Conservation (phyloP, 164 flowering plant species). For the Liriodendron chinense region DNA sequence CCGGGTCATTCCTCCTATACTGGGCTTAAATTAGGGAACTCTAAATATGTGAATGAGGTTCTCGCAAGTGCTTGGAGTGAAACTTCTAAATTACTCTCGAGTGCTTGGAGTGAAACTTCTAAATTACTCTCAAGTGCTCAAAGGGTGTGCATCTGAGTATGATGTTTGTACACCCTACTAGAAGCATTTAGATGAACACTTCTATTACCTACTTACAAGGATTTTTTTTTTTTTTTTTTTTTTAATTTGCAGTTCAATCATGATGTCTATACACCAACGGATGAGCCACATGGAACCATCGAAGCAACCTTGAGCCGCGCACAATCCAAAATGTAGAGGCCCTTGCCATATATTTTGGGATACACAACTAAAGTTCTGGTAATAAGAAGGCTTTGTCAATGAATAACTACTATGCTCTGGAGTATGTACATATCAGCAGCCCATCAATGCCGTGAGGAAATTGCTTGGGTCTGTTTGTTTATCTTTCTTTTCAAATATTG, state of each 20-base stretch:
- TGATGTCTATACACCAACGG: conserved; percentile 89
- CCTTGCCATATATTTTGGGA: not conserved
- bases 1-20: too few species aligned
- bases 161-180: too few species aligned
- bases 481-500: not conserved
- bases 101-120: too few species aligned
- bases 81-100: too few species aligned
- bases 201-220: not conserved
- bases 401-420: not conserved
- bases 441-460: not conserved
- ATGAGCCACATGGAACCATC: conserved; percentile 96
- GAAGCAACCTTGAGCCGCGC: conserved; percentile 80
- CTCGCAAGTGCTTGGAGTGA: too few species aligned
- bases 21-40: too few species aligned
- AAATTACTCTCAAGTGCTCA: too few species aligned
- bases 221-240: not conserved
- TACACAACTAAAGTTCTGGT: not conserved
- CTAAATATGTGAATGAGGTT: too few species aligned
- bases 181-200: too few species aligned
- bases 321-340: conserved; percentile 57
- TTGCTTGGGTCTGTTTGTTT: not conserved
- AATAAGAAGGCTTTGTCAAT: not conserved
- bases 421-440: not conserved
- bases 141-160: too few species aligned
- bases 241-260: conserved; percentile 67